Evolutionary conservation across 352 stramenopile genomes (phyloP).

Genomic region (Globisporangium ultimum): DNA sequence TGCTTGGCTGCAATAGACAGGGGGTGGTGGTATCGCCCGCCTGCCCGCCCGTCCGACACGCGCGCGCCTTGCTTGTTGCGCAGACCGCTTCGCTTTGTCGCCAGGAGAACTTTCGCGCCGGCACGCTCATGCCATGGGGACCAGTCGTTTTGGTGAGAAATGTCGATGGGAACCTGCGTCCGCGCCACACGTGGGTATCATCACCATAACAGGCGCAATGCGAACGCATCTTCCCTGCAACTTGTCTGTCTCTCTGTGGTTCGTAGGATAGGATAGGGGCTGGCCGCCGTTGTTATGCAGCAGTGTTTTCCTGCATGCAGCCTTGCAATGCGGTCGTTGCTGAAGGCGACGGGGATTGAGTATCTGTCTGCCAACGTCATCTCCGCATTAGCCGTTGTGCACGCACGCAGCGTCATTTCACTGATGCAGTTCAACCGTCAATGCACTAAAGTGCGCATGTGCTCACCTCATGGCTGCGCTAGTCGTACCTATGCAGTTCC

Average conservation of each 20-base stretch:
- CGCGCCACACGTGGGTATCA: not conserved
- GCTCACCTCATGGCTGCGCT: not conserved
- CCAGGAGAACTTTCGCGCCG: slow-evolving; percentile 9
- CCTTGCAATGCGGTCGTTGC: no score
- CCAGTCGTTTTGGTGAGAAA: slow-evolving; percentile 7
- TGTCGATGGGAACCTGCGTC: not conserved
- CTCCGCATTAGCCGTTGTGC: no score
- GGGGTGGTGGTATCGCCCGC: no score
- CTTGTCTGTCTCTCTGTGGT: not conserved
- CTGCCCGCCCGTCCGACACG: no score
- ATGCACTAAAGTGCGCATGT: not conserved
- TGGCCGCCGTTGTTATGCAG: no score
- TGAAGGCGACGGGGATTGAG: no score
- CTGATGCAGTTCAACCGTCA: not conserved
- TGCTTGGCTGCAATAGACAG: no score
- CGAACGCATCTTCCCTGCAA: slow-evolving; percentile 2
- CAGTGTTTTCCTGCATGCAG: no score
- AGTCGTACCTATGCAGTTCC: not conserved
- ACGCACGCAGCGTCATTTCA: no score
- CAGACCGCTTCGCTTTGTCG: not conserved
- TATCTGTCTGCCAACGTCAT: no score
- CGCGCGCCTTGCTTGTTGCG: no score
- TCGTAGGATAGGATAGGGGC: no score
- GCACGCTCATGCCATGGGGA: not conserved
- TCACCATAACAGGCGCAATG: not conserved